phyloP scores from a whole-genome alignment of 306 rosid genomes.

The Cicer cuneatum region DNA sequence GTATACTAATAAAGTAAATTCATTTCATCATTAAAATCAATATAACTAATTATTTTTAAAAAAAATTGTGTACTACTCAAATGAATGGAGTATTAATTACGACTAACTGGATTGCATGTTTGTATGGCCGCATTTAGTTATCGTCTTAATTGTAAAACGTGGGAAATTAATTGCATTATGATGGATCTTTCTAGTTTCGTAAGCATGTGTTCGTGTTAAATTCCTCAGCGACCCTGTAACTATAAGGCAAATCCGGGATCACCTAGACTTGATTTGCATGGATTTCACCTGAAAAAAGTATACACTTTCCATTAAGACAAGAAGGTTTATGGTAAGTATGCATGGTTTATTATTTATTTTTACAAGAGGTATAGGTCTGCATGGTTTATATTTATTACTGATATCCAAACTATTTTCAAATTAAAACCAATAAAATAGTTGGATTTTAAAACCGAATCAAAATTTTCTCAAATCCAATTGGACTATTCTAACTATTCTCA shows the following conservation, averaged over 20 bases:
- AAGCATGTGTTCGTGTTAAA: constrained; percentile 22
- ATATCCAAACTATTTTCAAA: neutral
- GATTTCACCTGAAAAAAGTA: neutral
- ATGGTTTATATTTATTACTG: neutral
- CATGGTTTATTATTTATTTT: neutral
- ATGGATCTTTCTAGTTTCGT: neutral
- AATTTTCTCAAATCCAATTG: neutral
- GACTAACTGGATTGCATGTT: no score
- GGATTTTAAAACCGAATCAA: no score
- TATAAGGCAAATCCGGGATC: neutral
- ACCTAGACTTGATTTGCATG: neutral
- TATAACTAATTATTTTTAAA: no score
- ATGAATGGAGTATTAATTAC: no score
- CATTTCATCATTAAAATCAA: no score
- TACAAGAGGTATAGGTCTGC: no score
- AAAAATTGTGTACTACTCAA: no score
- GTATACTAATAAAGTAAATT: no score
- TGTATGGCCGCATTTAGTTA: neutral
- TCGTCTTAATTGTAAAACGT: neutral
- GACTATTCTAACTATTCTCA: neutral
- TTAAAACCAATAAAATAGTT: neutral
- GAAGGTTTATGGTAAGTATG: neutral
- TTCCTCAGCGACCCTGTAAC: neutral
- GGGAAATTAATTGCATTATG: neutral
- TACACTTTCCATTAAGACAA: constrained; percentile 1